These are phyloP conservation scores for Beta macrorhiza DNA, from an alignment of 179 eudicot species.

Conservation along the genomic window DNA sequence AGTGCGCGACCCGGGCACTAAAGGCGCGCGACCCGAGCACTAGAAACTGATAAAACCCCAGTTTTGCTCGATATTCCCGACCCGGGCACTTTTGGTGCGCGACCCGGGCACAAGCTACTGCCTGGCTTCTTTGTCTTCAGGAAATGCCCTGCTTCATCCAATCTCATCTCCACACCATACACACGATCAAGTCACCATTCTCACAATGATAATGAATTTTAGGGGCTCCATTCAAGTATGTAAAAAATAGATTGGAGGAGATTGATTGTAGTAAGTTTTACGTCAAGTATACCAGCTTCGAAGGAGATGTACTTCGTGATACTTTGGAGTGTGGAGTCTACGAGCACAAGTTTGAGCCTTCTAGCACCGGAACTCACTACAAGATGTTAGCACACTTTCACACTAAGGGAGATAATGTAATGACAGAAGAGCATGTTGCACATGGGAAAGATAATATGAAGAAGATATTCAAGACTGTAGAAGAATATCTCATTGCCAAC, in stretches of 20 bases:
- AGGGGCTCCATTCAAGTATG: slow-evolving; percentile 2
- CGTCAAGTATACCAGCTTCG: slow-evolving; percentile 23
- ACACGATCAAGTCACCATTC: too few relatives aligned
- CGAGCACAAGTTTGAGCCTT: slow-evolving; percentile 15
- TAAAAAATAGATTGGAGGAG: slow-evolving; percentile 17
- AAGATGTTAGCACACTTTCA: slow-evolving; percentile 16
- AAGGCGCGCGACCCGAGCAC: too few relatives aligned
- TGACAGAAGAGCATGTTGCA: slow-evolving; percentile 9
- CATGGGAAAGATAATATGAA: slow-evolving; percentile 6
- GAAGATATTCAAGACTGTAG: slow-evolving; percentile 38
- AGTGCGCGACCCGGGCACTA: too few relatives aligned
- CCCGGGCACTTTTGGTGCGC: too few relatives aligned
- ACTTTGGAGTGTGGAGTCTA: slow-evolving; percentile 13
- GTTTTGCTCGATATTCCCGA: too few relatives aligned
- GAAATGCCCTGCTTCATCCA: too few relatives aligned
- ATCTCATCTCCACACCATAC: too few relatives aligned
- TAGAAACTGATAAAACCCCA: too few relatives aligned
- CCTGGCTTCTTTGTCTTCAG: too few relatives aligned
- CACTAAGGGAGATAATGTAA: slow-evolving; percentile 15
- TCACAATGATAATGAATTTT: too few relatives aligned
- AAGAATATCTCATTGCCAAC: slow-evolving; percentile 40
- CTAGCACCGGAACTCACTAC: slow-evolving; percentile 10
- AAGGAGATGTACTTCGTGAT: slow-evolving; percentile 20
- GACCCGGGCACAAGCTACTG: too few relatives aligned
- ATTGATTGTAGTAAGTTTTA: slow-evolving; percentile 10